Evolutionary conservation across 441 rosid species (phyloP), one percentile per base, ranked within the genome.

Genomic region (Syzygium syzygioides): DNA sequence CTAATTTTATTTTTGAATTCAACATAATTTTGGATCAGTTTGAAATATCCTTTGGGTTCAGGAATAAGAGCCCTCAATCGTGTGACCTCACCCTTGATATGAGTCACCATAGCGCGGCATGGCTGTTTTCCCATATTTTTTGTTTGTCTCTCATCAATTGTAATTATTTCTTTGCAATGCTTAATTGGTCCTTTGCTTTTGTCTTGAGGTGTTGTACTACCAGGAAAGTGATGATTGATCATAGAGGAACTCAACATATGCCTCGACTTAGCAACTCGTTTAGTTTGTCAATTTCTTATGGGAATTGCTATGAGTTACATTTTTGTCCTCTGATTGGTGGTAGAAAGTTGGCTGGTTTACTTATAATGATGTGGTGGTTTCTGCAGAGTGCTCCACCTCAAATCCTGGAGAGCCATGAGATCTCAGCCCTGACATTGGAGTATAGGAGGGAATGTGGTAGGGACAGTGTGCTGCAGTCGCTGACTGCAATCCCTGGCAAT

Each of bases 381-480:
- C 30, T 85, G 90, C 91, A 91, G 92, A 91, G 91, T 52, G 68
- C 90, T 90, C 95, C 93, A 18, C 55, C 88, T n/a, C 59, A 88
- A 4, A 68, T 93, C 17, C 50, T 87, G 37, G 90, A 88, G 89
- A 84, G 86, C 48, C 91, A 90, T 53, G 86, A 91, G 87, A 92
- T 91, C 23, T 91, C 56, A 7, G 54, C 34, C 28, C 80, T 93
- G 87, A 92, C 85, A 56, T 83, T 91, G 87, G 91, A 91, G 85
- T 93, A 89, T 34, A 52, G 68, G 50, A 90, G 88, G 71, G 95
- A 93, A 85, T 93, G 95, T 30, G 50, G 86, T 60, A 86, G 13
- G 34, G 90, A 92, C 45, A 86, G 89, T 19, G 86, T 85, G 83
- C 86, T 93, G 71, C 86, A 89, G 79, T 92, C 93, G 10, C 68